Percentiles rank a stretch among this genome's conserved stretches.
phyloP scores from a whole-genome alignment of 2,329 filamentous ascomycete genomes.

The Verruconis gallopava region DNA sequence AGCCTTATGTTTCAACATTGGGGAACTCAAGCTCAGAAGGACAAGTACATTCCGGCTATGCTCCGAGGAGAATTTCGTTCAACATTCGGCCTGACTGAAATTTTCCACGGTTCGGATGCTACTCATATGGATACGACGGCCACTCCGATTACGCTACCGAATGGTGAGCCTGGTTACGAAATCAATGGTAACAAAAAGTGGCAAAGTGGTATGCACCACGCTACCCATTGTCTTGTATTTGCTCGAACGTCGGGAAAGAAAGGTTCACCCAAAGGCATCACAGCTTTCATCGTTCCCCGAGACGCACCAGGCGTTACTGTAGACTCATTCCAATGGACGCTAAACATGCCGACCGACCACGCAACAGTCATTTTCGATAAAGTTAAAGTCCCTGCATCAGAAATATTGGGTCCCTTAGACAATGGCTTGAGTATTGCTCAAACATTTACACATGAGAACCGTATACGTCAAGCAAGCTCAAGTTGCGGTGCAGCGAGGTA shows the following conservation, averaged over 20 bases:
- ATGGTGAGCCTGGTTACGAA: slow-evolving; percentile 35
- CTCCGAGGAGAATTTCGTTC: slow-evolving; percentile 41
- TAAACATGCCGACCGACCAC: slow-evolving; percentile 55
- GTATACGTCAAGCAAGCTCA: slow-evolving; percentile 49
- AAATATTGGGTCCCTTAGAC: slow-evolving; percentile 40
- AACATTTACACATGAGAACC: slow-evolving; percentile 53
- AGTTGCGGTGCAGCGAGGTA: slow-evolving; percentile 46
- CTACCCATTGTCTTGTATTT: slow-evolving; percentile 50
- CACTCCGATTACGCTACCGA: slow-evolving; percentile 14
- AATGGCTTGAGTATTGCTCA: slow-evolving; percentile 47
- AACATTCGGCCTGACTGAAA: slow-evolving; percentile 51
- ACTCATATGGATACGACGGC: slow-evolving; percentile 48
- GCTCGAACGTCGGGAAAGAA: slow-evolving; percentile 42
- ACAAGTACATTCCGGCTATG: slow-evolving; percentile 38
- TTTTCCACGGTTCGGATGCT: slow-evolving; percentile 50
- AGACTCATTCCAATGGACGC: slow-evolving; percentile 49
- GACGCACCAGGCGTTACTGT: slow-evolving; percentile 40
- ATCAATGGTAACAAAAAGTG: slow-evolving; percentile 50
- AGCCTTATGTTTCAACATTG: slow-evolving; percentile 50
- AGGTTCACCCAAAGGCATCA: slow-evolving; percentile 45
- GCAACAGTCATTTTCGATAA: slow-evolving; percentile 44
- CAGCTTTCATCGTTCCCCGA: slow-evolving; percentile 45
- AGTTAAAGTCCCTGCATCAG: slow-evolving; percentile 41
- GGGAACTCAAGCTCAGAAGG: slow-evolving; percentile 41
- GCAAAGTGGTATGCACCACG: slow-evolving; percentile 50